These are phyloP conservation scores for Brassica nigra DNA, from an alignment of 345 rosid species.

Conservation along the genomic window DNA sequence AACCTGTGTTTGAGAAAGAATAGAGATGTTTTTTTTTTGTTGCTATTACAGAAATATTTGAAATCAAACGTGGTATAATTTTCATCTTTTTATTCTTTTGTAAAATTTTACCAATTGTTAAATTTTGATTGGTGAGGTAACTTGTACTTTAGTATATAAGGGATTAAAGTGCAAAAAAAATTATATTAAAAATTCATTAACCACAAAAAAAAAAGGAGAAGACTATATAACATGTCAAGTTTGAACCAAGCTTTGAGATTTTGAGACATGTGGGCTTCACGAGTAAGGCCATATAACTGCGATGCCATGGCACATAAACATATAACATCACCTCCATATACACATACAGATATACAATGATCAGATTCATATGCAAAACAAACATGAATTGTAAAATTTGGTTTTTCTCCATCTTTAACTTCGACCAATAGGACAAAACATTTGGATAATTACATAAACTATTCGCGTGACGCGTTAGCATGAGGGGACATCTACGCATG, in stretches of 20 bases:
- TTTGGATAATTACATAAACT: slow-evolving; percentile 15
- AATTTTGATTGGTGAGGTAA: too few relatives aligned
- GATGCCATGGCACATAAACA: slow-evolving; percentile 53
- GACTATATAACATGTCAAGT: slow-evolving; percentile 24
- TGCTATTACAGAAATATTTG: too few relatives aligned
- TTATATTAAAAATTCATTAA: background rate
- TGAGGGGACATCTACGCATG: slow-evolving; percentile 49
- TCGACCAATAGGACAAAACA: slow-evolving; percentile 14
- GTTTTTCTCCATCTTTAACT: slow-evolving; percentile 10
- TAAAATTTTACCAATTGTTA: too few relatives aligned
- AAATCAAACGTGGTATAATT: too few relatives aligned
- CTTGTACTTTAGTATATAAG: too few relatives aligned
- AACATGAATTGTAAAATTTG: slow-evolving; percentile 4
- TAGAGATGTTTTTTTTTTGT: too few relatives aligned
- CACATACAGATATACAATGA: background rate
- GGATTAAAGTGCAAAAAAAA: too few relatives aligned
- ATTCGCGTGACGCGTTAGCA: slow-evolving; percentile 39
- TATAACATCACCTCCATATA: slow-evolving; percentile 52
- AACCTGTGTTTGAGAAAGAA: too few relatives aligned
- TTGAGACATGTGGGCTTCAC: slow-evolving; percentile 60
- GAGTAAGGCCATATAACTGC: slow-evolving; percentile 44
- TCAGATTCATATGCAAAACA: slow-evolving; percentile 6
- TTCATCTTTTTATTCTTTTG: too few relatives aligned
- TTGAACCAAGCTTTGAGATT: slow-evolving; percentile 30
- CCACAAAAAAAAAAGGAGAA: background rate